Base-by-base conservation (phyloP, 2,329 filamentous ascomycete species). In the Leptosphaerulina australis region DNA sequence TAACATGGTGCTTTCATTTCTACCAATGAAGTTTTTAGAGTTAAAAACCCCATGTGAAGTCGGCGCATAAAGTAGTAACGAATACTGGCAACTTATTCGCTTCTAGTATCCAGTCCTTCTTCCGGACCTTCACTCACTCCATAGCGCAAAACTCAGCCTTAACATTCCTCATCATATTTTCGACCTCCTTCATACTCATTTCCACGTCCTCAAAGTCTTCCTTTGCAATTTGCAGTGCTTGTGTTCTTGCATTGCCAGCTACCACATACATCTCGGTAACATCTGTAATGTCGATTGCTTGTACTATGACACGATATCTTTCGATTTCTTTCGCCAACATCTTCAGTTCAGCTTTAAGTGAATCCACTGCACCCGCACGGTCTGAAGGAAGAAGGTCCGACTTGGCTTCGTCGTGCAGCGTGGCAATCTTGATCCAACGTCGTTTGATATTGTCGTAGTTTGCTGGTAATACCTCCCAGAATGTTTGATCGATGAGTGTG, bases 201-300 rank as follows among this genome's bases (percentile, higher is more conserved):
- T 56, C 55, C 15, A 62, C n/a, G 38, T 54, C 30, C 22, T 53
- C 34, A 18, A 60, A 46, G 26, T 59, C 58, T 4, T 44, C 36
- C 17, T 52, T 59, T 18, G 51, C 59, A 26, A 59, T 38, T 20
- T 54, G 48, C 35, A 55, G 46, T 21, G 59, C 59, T 22, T 40
- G 37, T 29, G 48, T 40, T 2, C 25, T 36, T 3, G 22, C 31
- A 14, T 36, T 44, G 1, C 59, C 59, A 10, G 53, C 55, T 6
- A 52, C 44, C 0, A 56, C 31, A 28, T 62, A 60, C 20, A 59
- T 36, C 11, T 44, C 57, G 6, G 52, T 49, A 2, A 62, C 21
- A 40, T 57, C 55, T 3, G 44, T 53, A 2, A 59, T 41, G n/a
- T 52, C 24, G 4, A 60, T 44, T 2, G 35, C 22, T 8, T 36